Evolutionary conservation across 306 rosid species (phyloP).

Genomic region (Quercus gilva): DNA sequence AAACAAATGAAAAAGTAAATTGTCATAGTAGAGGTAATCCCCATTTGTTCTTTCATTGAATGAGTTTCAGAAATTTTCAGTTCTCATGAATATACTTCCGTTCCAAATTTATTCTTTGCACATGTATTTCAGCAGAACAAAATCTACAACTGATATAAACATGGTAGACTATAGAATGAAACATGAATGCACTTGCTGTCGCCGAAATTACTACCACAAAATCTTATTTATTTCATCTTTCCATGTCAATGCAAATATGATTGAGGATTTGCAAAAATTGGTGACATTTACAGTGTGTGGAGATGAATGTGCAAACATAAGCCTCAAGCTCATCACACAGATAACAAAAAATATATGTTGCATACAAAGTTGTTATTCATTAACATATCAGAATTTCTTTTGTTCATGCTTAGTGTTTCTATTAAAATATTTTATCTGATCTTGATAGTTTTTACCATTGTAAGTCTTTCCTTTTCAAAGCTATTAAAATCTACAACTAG

Average conservation of each 20-base stretch:
- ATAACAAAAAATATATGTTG: no score
- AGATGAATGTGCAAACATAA: no score
- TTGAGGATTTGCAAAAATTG: neutral
- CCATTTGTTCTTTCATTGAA: slow-evolving; percentile 16
- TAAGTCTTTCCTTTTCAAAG: no score
- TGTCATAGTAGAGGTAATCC: neutral
- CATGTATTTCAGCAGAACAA: neutral
- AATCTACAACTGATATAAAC: neutral
- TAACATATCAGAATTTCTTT: no score
- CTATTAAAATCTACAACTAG: no score
- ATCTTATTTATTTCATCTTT: neutral
- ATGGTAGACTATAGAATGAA: neutral
- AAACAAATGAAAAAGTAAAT: neutral
- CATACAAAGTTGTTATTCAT: no score
- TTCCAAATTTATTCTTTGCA: neutral
- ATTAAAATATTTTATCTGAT: no score
- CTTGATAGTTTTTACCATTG: no score
- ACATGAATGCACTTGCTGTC: neutral
- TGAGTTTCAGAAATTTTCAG: neutral
- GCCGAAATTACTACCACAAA: neutral
- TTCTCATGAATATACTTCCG: neutral
- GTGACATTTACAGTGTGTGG: neutral
- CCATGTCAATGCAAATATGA: neutral
- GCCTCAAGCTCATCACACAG: no score
- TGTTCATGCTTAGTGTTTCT: no score